phyloP scores from a whole-genome alignment of 2,329 filamentous ascomycete species.

The Tolypocladium ophioglossoides region DNA sequence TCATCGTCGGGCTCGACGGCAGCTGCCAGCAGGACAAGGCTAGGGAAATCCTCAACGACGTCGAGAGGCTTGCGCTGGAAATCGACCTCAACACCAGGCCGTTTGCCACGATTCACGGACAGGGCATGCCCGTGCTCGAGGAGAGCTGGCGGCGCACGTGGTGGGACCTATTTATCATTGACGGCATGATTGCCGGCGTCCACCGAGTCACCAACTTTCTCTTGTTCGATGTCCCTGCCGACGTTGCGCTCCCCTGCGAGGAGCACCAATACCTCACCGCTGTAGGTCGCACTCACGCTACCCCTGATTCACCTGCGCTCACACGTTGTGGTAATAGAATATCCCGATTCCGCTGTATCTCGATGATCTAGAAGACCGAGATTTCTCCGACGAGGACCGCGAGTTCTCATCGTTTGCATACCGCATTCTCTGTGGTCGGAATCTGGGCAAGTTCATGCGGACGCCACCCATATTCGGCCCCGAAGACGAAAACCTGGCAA shows the following conservation, averaged over 20 bases:
- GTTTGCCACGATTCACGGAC: constrained; percentile 55
- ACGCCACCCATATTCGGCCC: constrained; percentile 40
- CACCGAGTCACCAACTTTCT: constrained; percentile 60
- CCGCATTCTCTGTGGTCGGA: constrained; percentile 69
- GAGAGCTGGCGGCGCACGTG: constrained; percentile 83
- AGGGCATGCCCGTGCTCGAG: constrained; percentile 56
- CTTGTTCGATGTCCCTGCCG: constrained; percentile 55
- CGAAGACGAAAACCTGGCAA: constrained; percentile 40
- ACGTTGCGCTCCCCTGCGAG: constrained; percentile 71
- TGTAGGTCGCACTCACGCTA: constrained; percentile 27
- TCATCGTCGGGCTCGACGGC: constrained; percentile 70
- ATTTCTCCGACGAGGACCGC: constrained; percentile 61
- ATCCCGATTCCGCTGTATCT: constrained; percentile 52
- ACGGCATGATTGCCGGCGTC: constrained; percentile 76
- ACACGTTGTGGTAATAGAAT: constrained; percentile 24
- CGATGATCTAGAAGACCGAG: constrained; percentile 62
- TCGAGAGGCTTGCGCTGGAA: constrained; percentile 62
- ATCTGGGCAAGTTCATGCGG: constrained; percentile 65
- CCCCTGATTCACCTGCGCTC: not conserved
- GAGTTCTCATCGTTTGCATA: constrained; percentile 79
- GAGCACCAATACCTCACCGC: constrained; percentile 58
- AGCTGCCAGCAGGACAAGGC: constrained; percentile 61
- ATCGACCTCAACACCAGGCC: constrained; percentile 63
- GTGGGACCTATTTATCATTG: constrained; percentile 78
- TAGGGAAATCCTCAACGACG: constrained; percentile 53